Base-by-base conservation (phyloP, 2,329 filamentous ascomycete species). In the Phialemonium atrogriseum region DNA sequence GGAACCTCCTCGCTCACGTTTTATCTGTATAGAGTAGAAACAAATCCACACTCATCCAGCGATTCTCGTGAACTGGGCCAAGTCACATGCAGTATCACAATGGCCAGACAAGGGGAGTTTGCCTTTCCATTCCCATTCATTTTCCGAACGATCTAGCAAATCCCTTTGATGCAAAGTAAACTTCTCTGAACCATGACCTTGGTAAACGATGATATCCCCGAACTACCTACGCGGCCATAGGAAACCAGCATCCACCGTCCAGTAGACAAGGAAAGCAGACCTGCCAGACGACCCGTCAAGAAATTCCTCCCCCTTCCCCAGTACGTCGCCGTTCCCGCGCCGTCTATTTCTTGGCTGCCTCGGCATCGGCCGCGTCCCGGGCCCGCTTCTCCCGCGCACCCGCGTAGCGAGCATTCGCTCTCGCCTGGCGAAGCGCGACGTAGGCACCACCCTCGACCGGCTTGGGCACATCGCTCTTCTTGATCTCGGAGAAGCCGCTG, bases 371-470 rank as follows among this genome's bases (percentile, higher is more conserved):
- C 73, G 82, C 89, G 55, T 85, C 84, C 75, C 81, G 84, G 52
- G 73, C 80, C 58, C 91, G 81, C 87, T 96, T 96, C 76, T 93
- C 88, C 62, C 87, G 80, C 57, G 74, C 74, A 67, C 91, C 91
- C 46, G 74, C 65, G 56, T 83, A 71, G 63, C 88, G 82, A 55
- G 83, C 79, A 58, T 93, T 84, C 62, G 77, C 79, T 67, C 91
- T 81, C 50, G 84, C 79, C 50, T 82, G 71, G 64, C 91, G 84
- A 60, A 98, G 79, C 57, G 77, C 81, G 60, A 73, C 72, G 80
- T 84, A 96, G 45, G 88, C 91, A 64, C 80, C 82, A 66, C 87
- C 82, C 70, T 88, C 83, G 57, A 72, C 50, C 43, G 76, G 62
- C 62, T 80, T 72, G 63, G 82, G 79, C 53, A 94, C 62, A 48